A percentile compares a stretch with the other conserved stretches of the same genome.
Evolutionary conservation across 73 alveolate genomes (phyloP).

Genomic region (Urostyla sp.): DNA sequence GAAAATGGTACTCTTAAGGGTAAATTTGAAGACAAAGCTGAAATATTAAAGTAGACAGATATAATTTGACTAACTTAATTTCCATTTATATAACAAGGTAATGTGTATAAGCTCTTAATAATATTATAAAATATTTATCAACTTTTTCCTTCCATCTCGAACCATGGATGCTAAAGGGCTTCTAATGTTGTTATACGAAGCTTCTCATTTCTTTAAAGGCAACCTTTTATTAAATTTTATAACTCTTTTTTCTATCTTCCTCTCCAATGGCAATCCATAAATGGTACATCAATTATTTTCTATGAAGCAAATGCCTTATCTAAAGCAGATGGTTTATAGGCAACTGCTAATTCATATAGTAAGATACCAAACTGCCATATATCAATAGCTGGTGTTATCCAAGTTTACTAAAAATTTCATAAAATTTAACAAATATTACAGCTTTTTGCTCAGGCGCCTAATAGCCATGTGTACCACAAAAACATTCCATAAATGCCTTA

Average conservation of each 20-base stretch:
- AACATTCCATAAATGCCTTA: constrained; percentile 67
- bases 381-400: constrained; percentile 64
- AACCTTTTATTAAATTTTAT: too few species aligned
- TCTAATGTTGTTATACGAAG: too few species aligned
- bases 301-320: constrained; percentile 33
- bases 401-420: not conserved
- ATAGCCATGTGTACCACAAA: constrained; percentile 76
- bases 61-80: too few species aligned
- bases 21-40: too few species aligned
- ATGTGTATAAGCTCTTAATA: too few species aligned
- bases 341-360: constrained; percentile 77
- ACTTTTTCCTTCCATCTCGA: too few species aligned
- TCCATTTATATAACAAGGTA: too few species aligned
- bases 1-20: too few species aligned
- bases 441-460: constrained; percentile 82
- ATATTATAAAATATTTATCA: too few species aligned
- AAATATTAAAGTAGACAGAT: too few species aligned
- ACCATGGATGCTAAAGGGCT: too few species aligned
- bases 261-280: constrained; percentile 81
- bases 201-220: too few species aligned
- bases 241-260: constrained; percentile 57
- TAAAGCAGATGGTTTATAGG: constrained; percentile 81
- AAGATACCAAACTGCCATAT: constrained; percentile 84
- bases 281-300: constrained; percentile 82
- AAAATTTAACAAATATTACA: constrained; percentile 4